A percentile compares a stretch with the other conserved stretches of the same genome.
Evolutionary conservation across 768 basidiomycete species (phyloP).

Genomic region (Mrakia gelida): DNA sequence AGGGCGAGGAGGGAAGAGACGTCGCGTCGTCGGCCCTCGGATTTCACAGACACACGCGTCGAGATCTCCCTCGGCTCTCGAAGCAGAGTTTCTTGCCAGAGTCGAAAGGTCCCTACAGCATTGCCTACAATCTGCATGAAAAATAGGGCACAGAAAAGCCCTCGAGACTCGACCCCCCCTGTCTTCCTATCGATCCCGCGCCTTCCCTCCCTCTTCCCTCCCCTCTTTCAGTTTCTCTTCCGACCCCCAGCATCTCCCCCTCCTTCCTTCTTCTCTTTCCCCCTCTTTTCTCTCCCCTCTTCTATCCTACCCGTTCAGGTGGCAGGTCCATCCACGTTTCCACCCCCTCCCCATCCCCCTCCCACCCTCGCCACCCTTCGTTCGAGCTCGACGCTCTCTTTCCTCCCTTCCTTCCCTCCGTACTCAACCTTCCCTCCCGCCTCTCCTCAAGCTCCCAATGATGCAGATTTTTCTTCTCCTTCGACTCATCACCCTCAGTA

Average conservation of each 20-base stretch:
- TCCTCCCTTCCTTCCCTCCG: slow-evolving; percentile 38
- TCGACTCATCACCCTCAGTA: slow-evolving; percentile 1
- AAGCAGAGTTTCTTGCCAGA: too few relatives aligned
- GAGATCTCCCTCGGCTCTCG: too few relatives aligned
- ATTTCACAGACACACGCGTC: too few relatives aligned
- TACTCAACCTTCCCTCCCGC: background rate
- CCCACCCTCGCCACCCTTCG: background rate
- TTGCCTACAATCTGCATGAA: too few relatives aligned
- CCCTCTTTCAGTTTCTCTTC: background rate
- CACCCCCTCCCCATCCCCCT: background rate
- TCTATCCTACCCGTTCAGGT: background rate
- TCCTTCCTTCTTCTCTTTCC: background rate
- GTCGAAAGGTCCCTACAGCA: too few relatives aligned
- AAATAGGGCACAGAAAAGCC: too few relatives aligned
- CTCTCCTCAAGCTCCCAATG: background rate
- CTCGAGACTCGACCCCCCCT: too few relatives aligned
- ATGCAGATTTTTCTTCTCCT: background rate
- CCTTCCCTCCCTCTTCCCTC: background rate
- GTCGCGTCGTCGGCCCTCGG: too few relatives aligned
- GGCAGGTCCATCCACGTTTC: background rate
- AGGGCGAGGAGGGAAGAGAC: too few relatives aligned
- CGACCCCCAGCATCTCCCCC: background rate
- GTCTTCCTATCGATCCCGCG: too few relatives aligned
- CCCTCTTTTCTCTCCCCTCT: background rate
- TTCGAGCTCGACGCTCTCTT: slow-evolving; percentile 42